phyloP scores from a whole-genome alignment of 1,284 basidiomycete genomes.

The Microbotryum violaceum region DNA sequence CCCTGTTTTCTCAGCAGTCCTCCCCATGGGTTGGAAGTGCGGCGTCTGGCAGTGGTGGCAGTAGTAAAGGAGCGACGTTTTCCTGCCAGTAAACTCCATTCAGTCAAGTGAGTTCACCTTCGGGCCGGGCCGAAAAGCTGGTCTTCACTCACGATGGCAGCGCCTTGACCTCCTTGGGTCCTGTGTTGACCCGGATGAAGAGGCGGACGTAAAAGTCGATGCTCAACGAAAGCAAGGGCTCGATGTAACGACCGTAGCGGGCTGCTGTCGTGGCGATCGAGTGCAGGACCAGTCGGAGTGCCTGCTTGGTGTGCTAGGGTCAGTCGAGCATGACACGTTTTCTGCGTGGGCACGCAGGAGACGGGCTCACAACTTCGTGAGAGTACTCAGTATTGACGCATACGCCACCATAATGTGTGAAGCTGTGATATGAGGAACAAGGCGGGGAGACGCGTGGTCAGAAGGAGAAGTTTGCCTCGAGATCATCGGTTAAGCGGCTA shows the following conservation, averaged over 20 bases:
- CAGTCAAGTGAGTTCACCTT: slow-evolving; percentile 11
- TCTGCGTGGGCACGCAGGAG: background rate
- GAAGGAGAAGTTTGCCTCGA: too few relatives aligned
- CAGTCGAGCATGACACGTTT: background rate
- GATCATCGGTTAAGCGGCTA: background rate
- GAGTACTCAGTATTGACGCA: slow-evolving; percentile 86
- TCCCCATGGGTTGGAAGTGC: slow-evolving; percentile 71
- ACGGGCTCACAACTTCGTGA: slow-evolving; percentile 68
- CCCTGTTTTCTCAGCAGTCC: slow-evolving; percentile 13
- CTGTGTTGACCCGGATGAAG: slow-evolving; percentile 71
- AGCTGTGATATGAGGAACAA: slow-evolving; percentile 48
- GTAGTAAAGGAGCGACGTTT: slow-evolving; percentile 72
- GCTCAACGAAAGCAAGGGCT: slow-evolving; percentile 83
- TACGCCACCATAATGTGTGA: slow-evolving; percentile 91
- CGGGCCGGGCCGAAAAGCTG: slow-evolving; percentile 3
- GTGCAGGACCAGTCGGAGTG: slow-evolving; percentile 80
- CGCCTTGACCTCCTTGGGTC: slow-evolving; percentile 81
- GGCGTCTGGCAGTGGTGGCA: slow-evolving; percentile 73
- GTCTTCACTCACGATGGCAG: slow-evolving; percentile 54
- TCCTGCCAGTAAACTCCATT: slow-evolving; percentile 47
- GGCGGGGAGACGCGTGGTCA: background rate
- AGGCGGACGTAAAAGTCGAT: slow-evolving; percentile 97
- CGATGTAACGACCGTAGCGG: slow-evolving; percentile 84
- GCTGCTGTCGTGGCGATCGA: slow-evolving; percentile 76
- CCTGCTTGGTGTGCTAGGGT: slow-evolving; percentile 46